These are phyloP conservation scores for Leccinellum albellum DNA, from an alignment of 768 basidiomycete genomes.

Conservation along the genomic window DNA sequence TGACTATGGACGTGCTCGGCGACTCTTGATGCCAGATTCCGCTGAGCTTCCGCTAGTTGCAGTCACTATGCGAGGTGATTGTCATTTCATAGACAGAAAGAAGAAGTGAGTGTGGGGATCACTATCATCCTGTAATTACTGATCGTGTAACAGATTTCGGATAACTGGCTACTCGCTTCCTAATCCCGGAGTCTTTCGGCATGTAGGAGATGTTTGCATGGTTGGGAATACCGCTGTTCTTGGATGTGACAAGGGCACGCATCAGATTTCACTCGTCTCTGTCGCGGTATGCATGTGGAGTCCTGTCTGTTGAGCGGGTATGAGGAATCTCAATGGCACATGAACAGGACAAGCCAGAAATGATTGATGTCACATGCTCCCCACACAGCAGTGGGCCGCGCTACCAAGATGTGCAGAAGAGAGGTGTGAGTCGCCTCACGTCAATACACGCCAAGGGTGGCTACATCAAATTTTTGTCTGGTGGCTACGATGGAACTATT, in stretches of 20 bases:
- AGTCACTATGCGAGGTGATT: conserved; percentile 44
- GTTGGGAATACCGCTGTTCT: conserved; percentile 40
- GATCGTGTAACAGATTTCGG: conserved; percentile 29
- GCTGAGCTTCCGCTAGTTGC: conserved; percentile 36
- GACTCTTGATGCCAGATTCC: conserved; percentile 28
- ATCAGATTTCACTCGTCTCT: conserved; percentile 41
- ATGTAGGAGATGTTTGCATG: conserved; percentile 46
- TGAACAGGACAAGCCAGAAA: conserved; percentile 29
- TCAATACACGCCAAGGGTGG: conserved; percentile 30
- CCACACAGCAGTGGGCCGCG: conserved; percentile 31
- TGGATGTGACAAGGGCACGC: conserved; percentile 40
- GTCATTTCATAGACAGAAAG: conserved; percentile 39
- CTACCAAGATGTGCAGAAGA: conserved; percentile 21
- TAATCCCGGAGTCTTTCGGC: conserved; percentile 33
- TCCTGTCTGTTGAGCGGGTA: conserved; percentile 26
- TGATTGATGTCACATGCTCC: conserved; percentile 29
- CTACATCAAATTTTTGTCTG: conserved; percentile 43
- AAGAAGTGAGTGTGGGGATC: conserved; percentile 25
- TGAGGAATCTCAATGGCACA: conserved; percentile 19
- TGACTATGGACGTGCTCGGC: conserved; percentile 29
- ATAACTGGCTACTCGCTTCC: conserved; percentile 38
- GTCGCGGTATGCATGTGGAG: conserved; percentile 31
- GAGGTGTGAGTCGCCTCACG: conserved; percentile 43
- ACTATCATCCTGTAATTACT: conserved; percentile 7
- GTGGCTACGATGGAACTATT: conserved; percentile 44